A percentile compares a stretch with the other conserved stretches of the same genome.
phyloP scores from a whole-genome alignment of 2,329 filamentous ascomycete genomes.

The Furcasterigmium sp. region DNA sequence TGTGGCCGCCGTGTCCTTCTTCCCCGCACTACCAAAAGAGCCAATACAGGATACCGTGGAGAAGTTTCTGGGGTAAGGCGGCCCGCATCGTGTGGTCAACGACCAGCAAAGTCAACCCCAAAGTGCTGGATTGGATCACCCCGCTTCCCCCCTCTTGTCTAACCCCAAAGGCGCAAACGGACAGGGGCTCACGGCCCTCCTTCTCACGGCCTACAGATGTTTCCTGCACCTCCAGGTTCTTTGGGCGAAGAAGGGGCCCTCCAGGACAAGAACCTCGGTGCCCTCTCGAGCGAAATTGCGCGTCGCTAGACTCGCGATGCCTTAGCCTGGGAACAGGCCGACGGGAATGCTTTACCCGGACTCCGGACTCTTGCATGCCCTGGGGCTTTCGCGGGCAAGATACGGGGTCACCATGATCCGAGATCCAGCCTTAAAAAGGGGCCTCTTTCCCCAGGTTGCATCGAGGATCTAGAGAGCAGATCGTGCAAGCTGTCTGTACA shows the following conservation, averaged over 20 bases:
- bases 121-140: background rate
- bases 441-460: no score
- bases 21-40: background rate
- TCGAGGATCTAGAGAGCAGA: background rate
- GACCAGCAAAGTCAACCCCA: background rate
- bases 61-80: background rate
- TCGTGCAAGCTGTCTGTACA: background rate
- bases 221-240: background rate
- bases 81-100: no score
- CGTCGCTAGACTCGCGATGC: background rate
- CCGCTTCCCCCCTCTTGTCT: background rate
- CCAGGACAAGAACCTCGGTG: background rate
- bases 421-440: no score
- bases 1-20: background rate
- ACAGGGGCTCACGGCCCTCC: no score
- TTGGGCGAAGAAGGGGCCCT: background rate
- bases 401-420: no score
- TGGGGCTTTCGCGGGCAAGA: no score
- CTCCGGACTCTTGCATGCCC: no score
- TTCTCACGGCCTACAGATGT: no score
- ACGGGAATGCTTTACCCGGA: no score
- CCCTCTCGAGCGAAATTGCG: background rate
- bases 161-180: no score
- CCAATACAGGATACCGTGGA: background rate
- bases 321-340: background rate